Percentiles rank a stretch among this genome's conserved stretches.
Conservation (phyloP, 305 asterid genomes). For the Fraxinus greggii region DNA sequence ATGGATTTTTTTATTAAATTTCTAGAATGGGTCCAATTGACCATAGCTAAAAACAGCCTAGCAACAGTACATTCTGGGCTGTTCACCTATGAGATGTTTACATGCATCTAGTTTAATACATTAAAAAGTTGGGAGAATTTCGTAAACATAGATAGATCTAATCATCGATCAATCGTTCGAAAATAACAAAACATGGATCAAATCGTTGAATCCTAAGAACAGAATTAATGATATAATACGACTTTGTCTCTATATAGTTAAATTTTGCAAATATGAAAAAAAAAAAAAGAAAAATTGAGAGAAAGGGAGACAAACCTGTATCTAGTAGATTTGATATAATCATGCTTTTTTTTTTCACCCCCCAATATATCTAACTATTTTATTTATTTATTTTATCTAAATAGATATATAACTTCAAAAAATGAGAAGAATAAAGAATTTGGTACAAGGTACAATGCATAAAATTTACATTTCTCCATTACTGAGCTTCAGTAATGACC, state of each 20-base stretch:
- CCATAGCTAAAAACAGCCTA: constrained; percentile 19
- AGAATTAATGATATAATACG: background rate
- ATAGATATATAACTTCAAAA: background rate
- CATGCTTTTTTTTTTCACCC: background rate
- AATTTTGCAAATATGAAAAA: background rate
- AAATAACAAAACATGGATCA: background rate
- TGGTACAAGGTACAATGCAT: background rate
- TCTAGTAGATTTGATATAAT: background rate
- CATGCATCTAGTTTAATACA: background rate
- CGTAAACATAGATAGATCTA: background rate
- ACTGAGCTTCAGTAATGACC: background rate
- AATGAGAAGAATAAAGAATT: background rate
- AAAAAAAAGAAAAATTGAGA: no score
- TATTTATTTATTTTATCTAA: background rate
- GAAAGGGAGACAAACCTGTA: background rate
- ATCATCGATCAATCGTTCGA: background rate
- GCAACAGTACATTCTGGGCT: constrained; percentile 17
- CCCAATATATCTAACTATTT: background rate
- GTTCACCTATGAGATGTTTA: background rate
- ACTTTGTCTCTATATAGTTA: background rate
- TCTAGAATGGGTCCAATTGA: constrained; percentile 22
- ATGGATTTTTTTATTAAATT: constrained; percentile 21
- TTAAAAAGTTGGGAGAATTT: no score
- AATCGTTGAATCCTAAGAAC: background rate
- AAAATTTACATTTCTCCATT: background rate